These are phyloP conservation scores for Salvia sclarea DNA, from an alignment of 305 asterid species.

Conservation along the genomic window DNA sequence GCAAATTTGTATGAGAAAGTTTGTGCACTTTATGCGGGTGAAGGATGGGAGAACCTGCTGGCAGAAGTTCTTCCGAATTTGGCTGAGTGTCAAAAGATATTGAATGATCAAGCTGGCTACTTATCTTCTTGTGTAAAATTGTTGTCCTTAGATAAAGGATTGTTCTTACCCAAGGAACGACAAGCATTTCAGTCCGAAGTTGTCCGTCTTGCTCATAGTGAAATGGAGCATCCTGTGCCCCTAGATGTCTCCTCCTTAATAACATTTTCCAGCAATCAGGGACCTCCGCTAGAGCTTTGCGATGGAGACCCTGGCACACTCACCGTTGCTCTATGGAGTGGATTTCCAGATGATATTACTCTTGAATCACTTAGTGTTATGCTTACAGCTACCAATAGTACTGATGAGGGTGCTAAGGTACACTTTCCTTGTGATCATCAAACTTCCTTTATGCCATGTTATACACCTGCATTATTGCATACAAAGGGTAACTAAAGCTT, in stretches of 20 bases:
- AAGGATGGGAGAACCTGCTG: slow-evolving; percentile 96
- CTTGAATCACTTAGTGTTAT: slow-evolving; percentile 94
- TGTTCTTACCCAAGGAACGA: slow-evolving; percentile 82
- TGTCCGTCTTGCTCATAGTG: slow-evolving; percentile 91
- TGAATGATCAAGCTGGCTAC: slow-evolving; percentile 95
- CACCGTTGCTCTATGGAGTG: slow-evolving; percentile 90
- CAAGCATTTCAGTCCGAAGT: slow-evolving; percentile 97
- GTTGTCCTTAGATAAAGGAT: slow-evolving; percentile 82
- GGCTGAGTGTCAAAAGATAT: slow-evolving; percentile 94
- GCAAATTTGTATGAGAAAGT: slow-evolving; percentile 97
- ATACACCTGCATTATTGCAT: slow-evolving; percentile 29
- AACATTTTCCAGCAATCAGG: slow-evolving; percentile 92
- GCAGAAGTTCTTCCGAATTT: slow-evolving; percentile 96
- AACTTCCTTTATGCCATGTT: slow-evolving; percentile 34
- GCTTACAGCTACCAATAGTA: slow-evolving; percentile 75
- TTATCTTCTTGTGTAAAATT: slow-evolving; percentile 96
- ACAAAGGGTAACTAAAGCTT: slow-evolving; percentile 28
- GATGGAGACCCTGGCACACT: slow-evolving; percentile 98
- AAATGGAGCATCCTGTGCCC: slow-evolving; percentile 97
- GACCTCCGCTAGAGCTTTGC: slow-evolving; percentile 85
- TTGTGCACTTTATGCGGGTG: slow-evolving; percentile 99
- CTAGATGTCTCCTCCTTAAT: slow-evolving; percentile 91
- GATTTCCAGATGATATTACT: slow-evolving; percentile 94
- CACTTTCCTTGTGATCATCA: slow-evolving; percentile 32
- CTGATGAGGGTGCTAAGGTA: slow-evolving; percentile 99